These are phyloP conservation scores for Castanea mollissima DNA, from an alignment of 306 rosid genomes.

Conservation along the genomic window DNA sequence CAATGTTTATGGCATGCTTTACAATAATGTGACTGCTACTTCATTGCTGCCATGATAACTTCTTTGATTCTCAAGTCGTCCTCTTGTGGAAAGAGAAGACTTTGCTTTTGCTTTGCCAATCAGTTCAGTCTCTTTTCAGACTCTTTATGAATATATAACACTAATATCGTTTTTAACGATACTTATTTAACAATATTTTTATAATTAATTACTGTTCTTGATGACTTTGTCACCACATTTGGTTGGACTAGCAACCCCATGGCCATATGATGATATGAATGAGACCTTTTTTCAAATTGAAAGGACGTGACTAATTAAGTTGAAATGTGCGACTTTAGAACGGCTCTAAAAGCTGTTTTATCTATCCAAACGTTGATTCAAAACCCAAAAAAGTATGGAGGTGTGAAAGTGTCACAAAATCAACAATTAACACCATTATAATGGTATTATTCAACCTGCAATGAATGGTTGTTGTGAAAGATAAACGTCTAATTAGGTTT, in stretches of 20 bases:
- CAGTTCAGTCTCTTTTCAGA: background rate
- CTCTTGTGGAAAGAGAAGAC: background rate
- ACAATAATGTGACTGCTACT: background rate
- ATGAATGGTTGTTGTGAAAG: background rate
- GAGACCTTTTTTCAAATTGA: background rate
- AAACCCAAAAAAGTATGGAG: background rate
- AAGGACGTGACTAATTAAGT: background rate
- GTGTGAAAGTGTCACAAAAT: too few relatives aligned
- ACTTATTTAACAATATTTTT: background rate
- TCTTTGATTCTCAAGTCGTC: background rate
- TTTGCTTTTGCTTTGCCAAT: constrained; percentile 1
- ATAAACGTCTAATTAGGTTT: background rate
- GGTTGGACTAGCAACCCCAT: background rate
- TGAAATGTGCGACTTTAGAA: background rate
- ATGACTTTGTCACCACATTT: background rate
- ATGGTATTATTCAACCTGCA: background rate
- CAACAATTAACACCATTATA: background rate
- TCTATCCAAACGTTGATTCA: too few relatives aligned
- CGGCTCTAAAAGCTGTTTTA: too few relatives aligned
- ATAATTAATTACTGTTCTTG: background rate
- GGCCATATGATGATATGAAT: background rate
- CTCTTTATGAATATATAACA: background rate
- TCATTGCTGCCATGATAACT: background rate
- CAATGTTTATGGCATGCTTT: too few relatives aligned
- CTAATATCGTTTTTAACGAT: too few relatives aligned